A percentile compares a stretch with the other conserved stretches of the same genome.
Conservation (phyloP, 1,139 yeast species). For the Kodamaea arcana region DNA sequence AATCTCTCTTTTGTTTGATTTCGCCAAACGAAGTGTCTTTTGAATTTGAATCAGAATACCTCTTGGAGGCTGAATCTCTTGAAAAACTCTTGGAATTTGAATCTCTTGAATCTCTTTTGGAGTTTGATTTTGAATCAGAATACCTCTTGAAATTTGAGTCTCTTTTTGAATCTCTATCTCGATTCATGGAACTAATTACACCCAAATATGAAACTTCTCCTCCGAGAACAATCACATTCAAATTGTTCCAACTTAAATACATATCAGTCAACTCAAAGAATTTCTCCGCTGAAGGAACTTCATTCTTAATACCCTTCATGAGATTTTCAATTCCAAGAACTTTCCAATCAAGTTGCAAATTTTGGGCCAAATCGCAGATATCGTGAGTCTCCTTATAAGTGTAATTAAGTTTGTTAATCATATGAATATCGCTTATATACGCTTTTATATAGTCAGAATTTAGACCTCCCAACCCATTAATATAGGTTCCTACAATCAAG, state of each 20-base stretch:
- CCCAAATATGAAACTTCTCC: background rate
- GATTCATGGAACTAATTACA: too few species aligned
- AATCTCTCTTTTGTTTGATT: too few species aligned
- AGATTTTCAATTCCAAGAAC: constrained; percentile 30
- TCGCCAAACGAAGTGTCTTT: too few species aligned
- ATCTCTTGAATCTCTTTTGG: too few species aligned
- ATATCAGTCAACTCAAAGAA: constrained; percentile 26
- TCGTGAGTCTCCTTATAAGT: constrained; percentile 42
- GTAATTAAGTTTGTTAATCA: constrained; percentile 43
- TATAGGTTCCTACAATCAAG: constrained; percentile 20
- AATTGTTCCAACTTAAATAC: constrained; percentile 22
- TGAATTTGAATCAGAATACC: too few species aligned
- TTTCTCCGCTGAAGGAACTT: constrained; percentile 14
- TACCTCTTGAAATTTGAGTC: too few species aligned
- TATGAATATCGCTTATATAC: constrained; percentile 40
- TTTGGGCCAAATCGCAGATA: constrained; percentile 32
- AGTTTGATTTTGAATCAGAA: too few species aligned
- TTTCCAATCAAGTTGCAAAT: constrained; percentile 30
- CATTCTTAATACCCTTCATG: constrained; percentile 30
- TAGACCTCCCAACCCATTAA: constrained; percentile 12
- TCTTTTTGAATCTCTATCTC: too few species aligned
- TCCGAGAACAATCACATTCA: constrained; percentile 17
- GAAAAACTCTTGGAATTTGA: too few species aligned
- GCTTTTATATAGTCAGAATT: constrained; percentile 8
- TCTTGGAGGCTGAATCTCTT: too few species aligned